Conservation (phyloP, 2,329 filamentous ascomycete genomes). For the Cytospora chrysosperma region DNA sequence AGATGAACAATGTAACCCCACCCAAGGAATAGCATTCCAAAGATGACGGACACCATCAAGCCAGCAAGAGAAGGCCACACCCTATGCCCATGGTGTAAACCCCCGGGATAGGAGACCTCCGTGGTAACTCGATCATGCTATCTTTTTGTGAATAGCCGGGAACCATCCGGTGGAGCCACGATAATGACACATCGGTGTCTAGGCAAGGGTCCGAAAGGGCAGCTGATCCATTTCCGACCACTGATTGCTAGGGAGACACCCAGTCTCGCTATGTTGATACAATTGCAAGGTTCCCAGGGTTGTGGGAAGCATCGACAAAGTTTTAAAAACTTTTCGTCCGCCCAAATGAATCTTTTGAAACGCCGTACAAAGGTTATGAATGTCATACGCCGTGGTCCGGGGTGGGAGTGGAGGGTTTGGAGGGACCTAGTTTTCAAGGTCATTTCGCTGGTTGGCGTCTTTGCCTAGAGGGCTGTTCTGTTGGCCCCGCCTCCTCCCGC, state of each 20-base stretch:
- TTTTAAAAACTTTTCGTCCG: neutral
- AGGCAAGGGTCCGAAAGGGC: neutral
- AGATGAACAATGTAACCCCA: too few relatives aligned
- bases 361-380: neutral
- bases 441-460: neutral
- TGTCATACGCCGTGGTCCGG: neutral
- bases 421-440: neutral
- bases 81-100: neutral
- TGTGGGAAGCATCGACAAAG: neutral
- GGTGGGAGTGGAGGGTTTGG: too few relatives aligned
- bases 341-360: neutral
- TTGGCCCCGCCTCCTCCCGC: neutral
- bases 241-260: neutral
- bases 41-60: neutral
- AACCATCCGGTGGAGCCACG: neutral
- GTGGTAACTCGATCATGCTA: neutral
- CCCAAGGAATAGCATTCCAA: neutral
- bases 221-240: neutral
- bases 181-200: neutral
- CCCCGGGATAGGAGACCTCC: neutral
- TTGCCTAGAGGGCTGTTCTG: neutral
- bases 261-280: neutral
- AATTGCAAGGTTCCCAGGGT: neutral
- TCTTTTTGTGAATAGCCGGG: neutral
- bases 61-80: neutral